Base-by-base conservation (phyloP, 495 filamentous ascomycete genomes). In the Xylaria curta region DNA sequence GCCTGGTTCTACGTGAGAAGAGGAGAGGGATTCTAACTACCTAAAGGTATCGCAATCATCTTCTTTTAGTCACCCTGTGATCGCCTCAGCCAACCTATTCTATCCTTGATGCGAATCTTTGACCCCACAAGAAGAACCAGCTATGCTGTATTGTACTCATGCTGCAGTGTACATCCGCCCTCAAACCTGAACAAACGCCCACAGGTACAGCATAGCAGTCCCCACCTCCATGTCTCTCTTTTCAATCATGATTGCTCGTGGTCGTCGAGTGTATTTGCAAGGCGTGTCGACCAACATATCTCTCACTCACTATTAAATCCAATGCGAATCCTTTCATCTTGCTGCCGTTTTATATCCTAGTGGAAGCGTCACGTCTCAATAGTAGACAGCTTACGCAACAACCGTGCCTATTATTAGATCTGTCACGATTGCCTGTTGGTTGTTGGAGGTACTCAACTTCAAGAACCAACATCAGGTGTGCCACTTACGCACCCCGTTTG, bases 361-460 rank as follows among this genome's bases (percentile, higher is more conserved):
- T 67, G 65, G 47, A 67, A 42, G 49, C 38, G 65, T 56, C 38
- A 36, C 49, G 38, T 56, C 51, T 47, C 49, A 24, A 38, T 42
- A 26, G 53, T 26, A 31, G 12, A 26, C 53, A 17, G 24, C 53
- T 17, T 56, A 54, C 65, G 33, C 65, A 31, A 36, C 31, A 36
- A 53, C 36, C 31, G 36, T n/a, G 64, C 38, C 38, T 67, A 67
- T 67, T 67, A 67, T 54, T 56, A 66, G 31, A 51, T 53, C 15
- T 31, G n/a, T 26, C 31, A 21, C 26, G 64, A 51, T 36, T 51
- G 4, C 58, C 19, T 12, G 33, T 36, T 60, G 60, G 38, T 63
- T 31, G 36, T 28, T 44, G n/a, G 15, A 68, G 17, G 46, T 49
- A 49, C 3, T 19, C 19, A 21, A 21, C 46, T 0, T 49, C 28